These are phyloP conservation scores for Neofusicoccum cordaticola DNA, from an alignment of 2,329 filamentous ascomycete species.

Conservation along the genomic window DNA sequence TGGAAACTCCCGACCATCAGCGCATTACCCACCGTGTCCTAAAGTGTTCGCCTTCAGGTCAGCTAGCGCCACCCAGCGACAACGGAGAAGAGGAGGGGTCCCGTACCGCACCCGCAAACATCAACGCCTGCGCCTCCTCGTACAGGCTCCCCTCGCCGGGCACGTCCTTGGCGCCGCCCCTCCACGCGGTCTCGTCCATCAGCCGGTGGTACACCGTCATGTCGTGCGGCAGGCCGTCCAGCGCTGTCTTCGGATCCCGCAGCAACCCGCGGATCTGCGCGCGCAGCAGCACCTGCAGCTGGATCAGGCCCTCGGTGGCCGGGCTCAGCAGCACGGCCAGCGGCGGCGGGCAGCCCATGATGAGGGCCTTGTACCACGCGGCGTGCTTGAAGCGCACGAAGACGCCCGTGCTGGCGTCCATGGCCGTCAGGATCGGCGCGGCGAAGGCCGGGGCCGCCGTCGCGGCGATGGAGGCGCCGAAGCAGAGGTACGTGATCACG, in stretches of 20 bases:
- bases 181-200: slow-evolving; percentile 32
- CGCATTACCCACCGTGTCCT: slow-evolving; percentile 44
- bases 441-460: slow-evolving; percentile 40
- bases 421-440: slow-evolving; percentile 42
- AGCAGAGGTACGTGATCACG: slow-evolving; percentile 38
- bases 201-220: slow-evolving; percentile 39
- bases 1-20: slow-evolving; percentile 43
- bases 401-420: slow-evolving; percentile 37
- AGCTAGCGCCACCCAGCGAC: no score
- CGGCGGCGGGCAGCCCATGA: slow-evolving; percentile 37
- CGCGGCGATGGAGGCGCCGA: slow-evolving; percentile 40
- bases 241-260: slow-evolving; percentile 26
- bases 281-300: slow-evolving; percentile 36
- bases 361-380: slow-evolving; percentile 34
- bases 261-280: slow-evolving; percentile 33
- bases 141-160: slow-evolving; percentile 36
- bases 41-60: no score
- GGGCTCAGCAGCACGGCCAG: slow-evolving; percentile 38
- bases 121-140: slow-evolving; percentile 46
- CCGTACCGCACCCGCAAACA: slow-evolving; percentile 42
- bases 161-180: slow-evolving; percentile 23
- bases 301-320: slow-evolving; percentile 36
- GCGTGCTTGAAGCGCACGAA: slow-evolving; percentile 43
- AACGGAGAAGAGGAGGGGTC: no score
- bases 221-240: slow-evolving; percentile 33